phyloP scores from a whole-genome alignment of 352 stramenopile species.

The Globisporangium paddicum region DNA sequence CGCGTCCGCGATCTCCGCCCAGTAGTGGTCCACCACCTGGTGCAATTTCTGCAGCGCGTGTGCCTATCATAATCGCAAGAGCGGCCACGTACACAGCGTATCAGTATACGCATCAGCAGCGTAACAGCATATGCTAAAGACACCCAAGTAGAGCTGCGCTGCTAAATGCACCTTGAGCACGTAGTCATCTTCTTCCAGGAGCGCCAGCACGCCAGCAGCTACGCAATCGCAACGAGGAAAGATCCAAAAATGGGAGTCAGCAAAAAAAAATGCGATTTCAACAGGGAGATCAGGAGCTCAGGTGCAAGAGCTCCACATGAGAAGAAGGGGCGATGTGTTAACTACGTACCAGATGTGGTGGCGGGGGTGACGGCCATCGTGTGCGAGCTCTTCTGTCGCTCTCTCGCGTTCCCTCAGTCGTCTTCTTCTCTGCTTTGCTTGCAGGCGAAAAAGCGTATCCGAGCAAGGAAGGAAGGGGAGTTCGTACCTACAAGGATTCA shows the following conservation, averaged over 20 bases:
- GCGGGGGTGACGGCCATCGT: slow-evolving; percentile 10
- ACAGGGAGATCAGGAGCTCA: background rate
- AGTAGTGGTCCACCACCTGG: slow-evolving; percentile 92
- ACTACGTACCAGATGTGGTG: slow-evolving; percentile 11
- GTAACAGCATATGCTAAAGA: background rate
- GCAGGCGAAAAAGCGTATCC: slow-evolving; percentile 9
- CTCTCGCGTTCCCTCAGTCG: background rate
- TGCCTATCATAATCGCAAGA: slow-evolving; percentile 33
- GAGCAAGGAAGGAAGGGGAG: slow-evolving; percentile 7
- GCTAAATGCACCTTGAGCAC: slow-evolving; percentile 62
- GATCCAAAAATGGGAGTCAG: slow-evolving; percentile 12
- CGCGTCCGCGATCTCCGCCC: slow-evolving; percentile 91
- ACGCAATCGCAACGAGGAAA: slow-evolving; percentile 1
- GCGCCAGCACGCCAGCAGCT: slow-evolving; percentile 86
- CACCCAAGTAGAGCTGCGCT: background rate
- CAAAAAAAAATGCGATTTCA: background rate
- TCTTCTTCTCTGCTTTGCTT: slow-evolving; percentile 10
- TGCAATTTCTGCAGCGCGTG: slow-evolving; percentile 91
- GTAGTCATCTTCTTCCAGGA: slow-evolving; percentile 91
- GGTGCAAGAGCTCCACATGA: background rate
- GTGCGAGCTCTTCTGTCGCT: background rate
- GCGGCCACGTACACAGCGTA: background rate
- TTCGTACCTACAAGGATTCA: background rate
- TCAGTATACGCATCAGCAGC: background rate
- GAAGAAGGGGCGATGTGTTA: background rate